Evolutionary conservation across 306 rosid species (phyloP).

Genomic region (Begonia masoniana): DNA sequence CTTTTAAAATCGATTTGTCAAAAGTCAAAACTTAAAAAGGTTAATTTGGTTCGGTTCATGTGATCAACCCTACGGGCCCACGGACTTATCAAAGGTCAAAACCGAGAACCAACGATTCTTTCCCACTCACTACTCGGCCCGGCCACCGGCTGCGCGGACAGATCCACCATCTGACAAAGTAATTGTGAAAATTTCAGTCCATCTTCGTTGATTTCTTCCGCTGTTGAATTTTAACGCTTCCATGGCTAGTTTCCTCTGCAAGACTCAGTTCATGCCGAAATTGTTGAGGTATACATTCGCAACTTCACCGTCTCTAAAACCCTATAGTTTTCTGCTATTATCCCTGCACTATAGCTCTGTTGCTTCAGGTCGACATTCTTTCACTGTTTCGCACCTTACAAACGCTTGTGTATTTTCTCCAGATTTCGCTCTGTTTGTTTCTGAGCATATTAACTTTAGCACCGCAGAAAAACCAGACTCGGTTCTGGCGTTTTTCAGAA

Average conservation of each 20-base stretch:
- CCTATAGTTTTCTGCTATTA: not conserved
- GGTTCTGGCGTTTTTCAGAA: constrained; percentile 13
- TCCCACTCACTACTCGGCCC: too few species aligned
- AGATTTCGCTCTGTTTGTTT: constrained; percentile 4
- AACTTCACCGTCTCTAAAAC: constrained; percentile 3
- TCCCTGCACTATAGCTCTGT: not conserved
- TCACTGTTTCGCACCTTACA: constrained; percentile 13
- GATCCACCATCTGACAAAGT: too few species aligned
- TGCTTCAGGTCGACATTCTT: constrained; percentile 1
- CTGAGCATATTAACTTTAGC: constrained; percentile 7
- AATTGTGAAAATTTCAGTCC: too few species aligned
- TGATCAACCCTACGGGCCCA: too few species aligned
- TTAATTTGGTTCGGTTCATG: too few species aligned
- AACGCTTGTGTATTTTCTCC: constrained; percentile 19
- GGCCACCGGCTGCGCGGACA: too few species aligned
- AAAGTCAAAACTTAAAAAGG: too few species aligned
- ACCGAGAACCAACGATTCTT: too few species aligned
- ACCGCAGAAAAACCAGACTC: constrained; percentile 7
- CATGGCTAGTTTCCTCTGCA: constrained; percentile 2
- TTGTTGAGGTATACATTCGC: not conserved
- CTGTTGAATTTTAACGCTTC: not conserved
- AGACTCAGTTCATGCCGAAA: not conserved
- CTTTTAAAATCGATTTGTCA: too few species aligned
- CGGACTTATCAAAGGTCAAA: too few species aligned
- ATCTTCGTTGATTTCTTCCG: not conserved